These are phyloP conservation scores for Colletotrichum limetticola DNA, from an alignment of 2,329 filamentous ascomycete species.

Conservation along the genomic window DNA sequence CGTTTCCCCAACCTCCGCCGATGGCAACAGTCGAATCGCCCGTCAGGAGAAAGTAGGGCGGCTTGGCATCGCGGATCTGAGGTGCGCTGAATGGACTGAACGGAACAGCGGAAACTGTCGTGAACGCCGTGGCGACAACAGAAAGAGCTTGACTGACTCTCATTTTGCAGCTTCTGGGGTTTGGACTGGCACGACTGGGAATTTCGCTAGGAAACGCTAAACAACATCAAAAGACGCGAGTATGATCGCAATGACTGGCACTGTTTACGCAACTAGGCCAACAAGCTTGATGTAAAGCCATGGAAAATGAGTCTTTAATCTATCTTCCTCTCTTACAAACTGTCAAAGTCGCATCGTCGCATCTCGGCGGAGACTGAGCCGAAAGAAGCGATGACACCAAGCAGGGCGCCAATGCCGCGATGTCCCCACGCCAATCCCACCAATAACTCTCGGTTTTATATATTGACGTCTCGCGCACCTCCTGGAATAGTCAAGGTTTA, in stretches of 20 bases:
- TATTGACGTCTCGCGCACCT: background rate
- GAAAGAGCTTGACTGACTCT: background rate
- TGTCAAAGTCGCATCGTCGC: conserved; percentile 1
- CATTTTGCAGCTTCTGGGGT: background rate
- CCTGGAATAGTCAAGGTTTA: background rate
- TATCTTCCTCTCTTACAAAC: background rate
- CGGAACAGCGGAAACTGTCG: conserved; percentile 10
- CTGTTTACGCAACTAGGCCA: accelerated
- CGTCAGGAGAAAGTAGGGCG: conserved; percentile 58
- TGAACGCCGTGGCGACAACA: conserved; percentile 41
- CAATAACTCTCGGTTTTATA: background rate
- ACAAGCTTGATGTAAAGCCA: background rate
- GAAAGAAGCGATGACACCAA: conserved; percentile 24
- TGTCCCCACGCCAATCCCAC: conserved; percentile 23
- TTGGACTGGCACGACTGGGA: background rate
- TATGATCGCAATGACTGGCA: too few relatives aligned
- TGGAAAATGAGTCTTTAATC: background rate
- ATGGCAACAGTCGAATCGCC: conserved; percentile 62
- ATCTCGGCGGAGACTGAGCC: conserved; percentile 31
- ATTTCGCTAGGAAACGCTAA: background rate
- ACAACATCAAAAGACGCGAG: background rate
- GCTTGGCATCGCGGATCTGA: conserved; percentile 34
- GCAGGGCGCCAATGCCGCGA: conserved; percentile 2
- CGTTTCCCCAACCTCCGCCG: conserved; percentile 68
- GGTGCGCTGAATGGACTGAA: background rate